phyloP scores from a whole-genome alignment of 2,329 filamentous ascomycete species.

The Colletotrichum navitas region DNA sequence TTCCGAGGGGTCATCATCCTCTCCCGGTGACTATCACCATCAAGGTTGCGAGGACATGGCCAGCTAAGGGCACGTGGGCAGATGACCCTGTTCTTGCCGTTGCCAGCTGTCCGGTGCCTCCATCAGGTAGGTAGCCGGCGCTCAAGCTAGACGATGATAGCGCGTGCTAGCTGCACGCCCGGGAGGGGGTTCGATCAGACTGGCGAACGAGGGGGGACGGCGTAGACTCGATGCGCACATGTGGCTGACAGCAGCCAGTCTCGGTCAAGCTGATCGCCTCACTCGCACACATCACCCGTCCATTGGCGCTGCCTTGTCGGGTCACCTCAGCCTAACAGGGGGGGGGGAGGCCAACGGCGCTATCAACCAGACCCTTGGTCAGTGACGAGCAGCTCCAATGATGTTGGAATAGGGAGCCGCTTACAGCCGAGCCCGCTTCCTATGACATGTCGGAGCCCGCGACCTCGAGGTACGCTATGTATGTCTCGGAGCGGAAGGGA shows the following conservation, averaged over 20 bases:
- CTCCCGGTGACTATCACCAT: not conserved
- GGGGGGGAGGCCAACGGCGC: slow-evolving; percentile 13
- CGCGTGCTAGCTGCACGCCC: slow-evolving; percentile 9
- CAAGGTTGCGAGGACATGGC: not conserved
- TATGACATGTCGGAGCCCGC: not conserved
- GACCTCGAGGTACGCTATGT: not conserved
- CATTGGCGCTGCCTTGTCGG: slow-evolving; percentile 3
- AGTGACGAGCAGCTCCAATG: slow-evolving; percentile 4
- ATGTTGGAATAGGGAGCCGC: not conserved
- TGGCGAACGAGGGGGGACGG: slow-evolving; percentile 2
- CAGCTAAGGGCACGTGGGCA: not conserved
- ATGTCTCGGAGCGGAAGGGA: not conserved
- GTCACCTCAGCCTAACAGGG: slow-evolving; percentile 35
- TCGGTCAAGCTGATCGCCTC: slow-evolving; percentile 31
- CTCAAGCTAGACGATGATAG: slow-evolving; percentile 9
- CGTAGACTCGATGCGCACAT: slow-evolving; percentile 18
- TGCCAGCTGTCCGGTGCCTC: slow-evolving; percentile 11
- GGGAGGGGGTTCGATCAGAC: not conserved
- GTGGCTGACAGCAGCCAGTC: slow-evolving; percentile 27
- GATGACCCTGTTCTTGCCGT: not conserved
- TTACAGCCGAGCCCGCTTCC: slow-evolving; percentile 13
- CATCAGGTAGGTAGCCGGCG: not conserved
- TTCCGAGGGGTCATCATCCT: not conserved
- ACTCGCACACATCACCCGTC: slow-evolving; percentile 9
- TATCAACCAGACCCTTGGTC: slow-evolving; percentile 27